Evolutionary conservation across 2,329 filamentous ascomycete species (phyloP), one percentile per base, ranked within the genome.

Genomic region (Rhexocercosporidium sp.): DNA sequence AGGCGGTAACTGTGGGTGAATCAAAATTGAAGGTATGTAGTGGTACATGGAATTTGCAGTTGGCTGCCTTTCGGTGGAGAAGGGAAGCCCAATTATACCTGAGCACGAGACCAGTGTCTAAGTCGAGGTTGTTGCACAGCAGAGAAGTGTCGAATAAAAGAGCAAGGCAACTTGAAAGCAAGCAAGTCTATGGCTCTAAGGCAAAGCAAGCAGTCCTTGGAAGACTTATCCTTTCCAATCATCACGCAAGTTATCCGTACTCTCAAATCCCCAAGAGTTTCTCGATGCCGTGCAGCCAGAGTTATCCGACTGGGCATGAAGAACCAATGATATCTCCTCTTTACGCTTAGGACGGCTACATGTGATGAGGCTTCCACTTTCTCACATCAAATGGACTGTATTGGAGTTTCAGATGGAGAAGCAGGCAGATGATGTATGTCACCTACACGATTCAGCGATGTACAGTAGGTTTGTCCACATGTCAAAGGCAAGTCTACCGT

Each of bases 41-140:
- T 63, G 27, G 34, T 47, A 47, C 49, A 12, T 14, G n/a, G 16
- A 18, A 9, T 31, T 59, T 37, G 16, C 44, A 25, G 25, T 34
- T 46, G 27, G n/a, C n/a, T 34, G 51, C 27, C 16, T 25, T 16
- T 56, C n/a, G 16, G 34, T 62, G 60, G 49, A 54, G 29, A 9
- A 5, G 27, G 39, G n/a, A 62, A 37, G 22, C 29, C 41, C 59
- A 25, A 41, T 39, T 34, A 39, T 62, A 20, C 34, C 7, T 37
- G 51, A 54, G 47, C 34, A 62, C 47, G 47, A 62, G 60, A 54
- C 47, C 34, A 41, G n/a, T 41, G 53, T 56, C 53, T 39, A 31
- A 31, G 49, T 53, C n/a, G 49, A 31, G 18, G 8, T 37, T 37
- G 8, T 54, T 34, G 29, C 20, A 56, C 53, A 22, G 18, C 53